Conservation (phyloP, 2,329 filamentous ascomycete genomes). For the Alternaria longipes region DNA sequence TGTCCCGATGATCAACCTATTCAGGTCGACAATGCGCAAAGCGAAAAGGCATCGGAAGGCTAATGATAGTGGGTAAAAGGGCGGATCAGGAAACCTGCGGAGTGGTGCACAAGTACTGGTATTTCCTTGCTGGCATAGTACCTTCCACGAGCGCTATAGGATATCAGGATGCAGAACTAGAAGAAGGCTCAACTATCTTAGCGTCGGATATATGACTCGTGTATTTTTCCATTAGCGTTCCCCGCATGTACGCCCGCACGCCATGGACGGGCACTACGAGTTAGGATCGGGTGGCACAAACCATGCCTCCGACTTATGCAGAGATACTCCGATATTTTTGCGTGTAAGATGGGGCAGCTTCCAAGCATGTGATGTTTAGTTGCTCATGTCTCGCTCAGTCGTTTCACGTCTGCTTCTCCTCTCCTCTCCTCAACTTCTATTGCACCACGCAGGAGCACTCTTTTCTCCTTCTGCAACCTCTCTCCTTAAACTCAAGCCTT, state of each 20-base stretch:
- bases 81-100: too few relatives aligned
- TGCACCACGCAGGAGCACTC: neutral
- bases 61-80: too few relatives aligned
- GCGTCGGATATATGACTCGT: neutral
- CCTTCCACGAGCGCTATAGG: too few relatives aligned
- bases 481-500: neutral
- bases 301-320: neutral
- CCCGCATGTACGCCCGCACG: neutral
- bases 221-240: neutral
- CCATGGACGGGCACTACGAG: neutral
- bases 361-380: neutral
- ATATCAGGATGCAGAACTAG: neutral
- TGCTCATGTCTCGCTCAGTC: neutral
- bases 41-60: too few relatives aligned
- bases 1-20: too few relatives aligned
- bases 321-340: neutral
- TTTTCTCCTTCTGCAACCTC: neutral
- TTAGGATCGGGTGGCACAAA: neutral
- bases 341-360: neutral
- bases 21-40: too few relatives aligned
- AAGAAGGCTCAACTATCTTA: neutral
- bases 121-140: too few relatives aligned
- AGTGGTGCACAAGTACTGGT: too few relatives aligned
- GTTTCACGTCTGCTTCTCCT: neutral
- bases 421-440: neutral